phyloP scores from a whole-genome alignment of 2,329 filamentous ascomycete genomes.

The Ophiostoma piceae region DNA sequence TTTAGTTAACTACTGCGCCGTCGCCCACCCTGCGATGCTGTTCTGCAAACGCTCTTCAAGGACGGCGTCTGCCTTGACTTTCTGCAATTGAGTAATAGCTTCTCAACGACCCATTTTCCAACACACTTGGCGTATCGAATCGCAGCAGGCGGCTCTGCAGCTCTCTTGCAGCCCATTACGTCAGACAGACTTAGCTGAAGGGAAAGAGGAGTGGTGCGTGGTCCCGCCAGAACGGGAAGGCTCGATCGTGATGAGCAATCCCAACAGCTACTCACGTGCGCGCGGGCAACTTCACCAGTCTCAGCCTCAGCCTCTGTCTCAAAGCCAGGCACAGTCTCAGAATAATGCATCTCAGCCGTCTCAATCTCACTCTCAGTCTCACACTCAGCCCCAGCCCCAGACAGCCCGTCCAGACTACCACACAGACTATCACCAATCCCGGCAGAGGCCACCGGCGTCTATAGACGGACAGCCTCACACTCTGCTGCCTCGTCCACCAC shows the following conservation, averaged over 20 bases:
- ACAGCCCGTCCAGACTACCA: background rate
- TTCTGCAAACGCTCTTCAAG: background rate
- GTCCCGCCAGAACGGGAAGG: conserved; percentile 7
- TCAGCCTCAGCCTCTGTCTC: background rate
- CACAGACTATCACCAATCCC: background rate
- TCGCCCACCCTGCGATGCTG: background rate
- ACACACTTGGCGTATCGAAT: background rate
- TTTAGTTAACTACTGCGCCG: conserved; percentile 4
- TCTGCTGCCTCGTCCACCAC: background rate
- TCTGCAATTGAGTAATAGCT: background rate
- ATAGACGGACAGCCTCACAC: conserved; percentile 1
- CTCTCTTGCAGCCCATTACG: background rate
- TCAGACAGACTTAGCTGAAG: background rate
- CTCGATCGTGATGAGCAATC: conserved; percentile 1
- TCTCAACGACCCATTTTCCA: conserved; percentile 1
- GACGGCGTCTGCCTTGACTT: background rate
- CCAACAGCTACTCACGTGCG: background rate
- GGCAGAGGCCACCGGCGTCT: background rate
- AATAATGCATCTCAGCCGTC: background rate
- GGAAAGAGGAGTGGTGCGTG: background rate
- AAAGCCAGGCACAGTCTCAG: background rate
- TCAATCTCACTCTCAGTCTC: background rate
- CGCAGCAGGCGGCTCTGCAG: background rate
- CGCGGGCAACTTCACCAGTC: conserved; percentile 3
- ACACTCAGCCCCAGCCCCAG: background rate